Evolutionary conservation across 257 asterid genomes (phyloP).

Genomic region (Ajuga chamaepitys): DNA sequence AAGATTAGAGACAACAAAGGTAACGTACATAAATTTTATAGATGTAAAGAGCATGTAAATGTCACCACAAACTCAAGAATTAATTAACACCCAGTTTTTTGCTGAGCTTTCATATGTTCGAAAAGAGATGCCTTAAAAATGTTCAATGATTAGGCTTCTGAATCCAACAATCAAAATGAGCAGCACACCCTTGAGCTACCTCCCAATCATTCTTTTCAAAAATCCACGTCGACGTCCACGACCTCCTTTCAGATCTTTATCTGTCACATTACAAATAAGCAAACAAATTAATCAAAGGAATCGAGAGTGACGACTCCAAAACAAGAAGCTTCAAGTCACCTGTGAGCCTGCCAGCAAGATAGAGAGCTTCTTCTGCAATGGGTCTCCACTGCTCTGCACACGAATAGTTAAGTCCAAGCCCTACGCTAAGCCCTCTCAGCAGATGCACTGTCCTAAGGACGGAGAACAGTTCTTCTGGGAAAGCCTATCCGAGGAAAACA

Average conservation of each 20-base stretch:
- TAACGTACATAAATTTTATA: no score
- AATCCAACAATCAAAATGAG: no score
- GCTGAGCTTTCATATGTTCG: no score
- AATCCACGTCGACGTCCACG: conserved; percentile 37
- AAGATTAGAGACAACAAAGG: no score
- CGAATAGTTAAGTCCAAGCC: conserved; percentile 86
- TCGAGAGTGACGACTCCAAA: no score
- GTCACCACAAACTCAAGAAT: no score
- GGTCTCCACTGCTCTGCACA: conserved; percentile 98
- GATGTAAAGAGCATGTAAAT: no score
- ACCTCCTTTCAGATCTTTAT: conserved; percentile 33
- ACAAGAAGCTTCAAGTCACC: conserved; percentile 35
- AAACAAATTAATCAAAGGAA: no score
- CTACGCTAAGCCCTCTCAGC: conserved; percentile 93
- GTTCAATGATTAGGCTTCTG: no score
- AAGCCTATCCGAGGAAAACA: conserved; percentile 40
- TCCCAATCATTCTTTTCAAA: conserved; percentile 35
- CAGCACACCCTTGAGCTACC: conserved; percentile 16
- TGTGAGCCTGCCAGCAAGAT: conserved; percentile 61
- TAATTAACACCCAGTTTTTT: no score
- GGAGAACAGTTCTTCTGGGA: conserved; percentile 94
- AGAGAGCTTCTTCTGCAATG: conserved; percentile 84
- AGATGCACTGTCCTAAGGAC: conserved; percentile 93
- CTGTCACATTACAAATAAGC: conserved; percentile 27
- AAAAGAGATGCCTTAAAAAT: no score